Evolutionary conservation across 176 grass and related monocot genomes (phyloP), one percentile per base, ranked within the genome.

Genomic region (Oryza nivara): DNA sequence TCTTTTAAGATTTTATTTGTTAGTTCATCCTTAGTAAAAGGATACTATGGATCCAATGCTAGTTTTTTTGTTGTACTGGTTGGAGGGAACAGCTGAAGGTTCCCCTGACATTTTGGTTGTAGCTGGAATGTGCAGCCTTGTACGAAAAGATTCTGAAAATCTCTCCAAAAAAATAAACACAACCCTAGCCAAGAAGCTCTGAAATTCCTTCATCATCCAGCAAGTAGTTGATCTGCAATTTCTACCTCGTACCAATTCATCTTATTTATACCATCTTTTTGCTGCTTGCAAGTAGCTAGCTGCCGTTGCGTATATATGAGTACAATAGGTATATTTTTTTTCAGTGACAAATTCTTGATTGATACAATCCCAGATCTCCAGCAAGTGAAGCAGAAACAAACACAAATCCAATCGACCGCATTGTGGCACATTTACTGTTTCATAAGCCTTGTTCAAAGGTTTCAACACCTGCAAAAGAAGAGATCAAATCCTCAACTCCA

Each of bases 381-480:
- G 41, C 3, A 5, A 80, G 34, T 41, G 82, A 88, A 83, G 75
- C 58, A 61, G 92, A 94, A 88, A 92, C 92, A 73, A 68, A 72
- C 56, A 94, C 92, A 66, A 94, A 94, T 87, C 92, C 87, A 83
- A 87, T 91, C 1, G 92, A 94, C 81, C 86, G 92, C 17, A 85
- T 91, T 49, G 92, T 94, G 52, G 92, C 89, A 13, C 89, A 87
- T 86, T 89, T 94, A 49, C 68, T 94, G 52, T 94, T 94, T 82
- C 89, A 92, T 78, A 88, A 67, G 82, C 85, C 80, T 73, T 74
- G 54, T 35, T 79, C 88, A 74, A 81, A 67, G 75, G 45, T 85
- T 67, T 36, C 74, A 60, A 80, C 47, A 81, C 16, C 75, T 46
- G 51, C 83, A 63, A 94, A 90, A 77, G 84, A 88, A 68, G 88